These are phyloP conservation scores for Aspergillus chevalieri DNA, from an alignment of 2,329 filamentous ascomycete species.

Conservation along the genomic window DNA sequence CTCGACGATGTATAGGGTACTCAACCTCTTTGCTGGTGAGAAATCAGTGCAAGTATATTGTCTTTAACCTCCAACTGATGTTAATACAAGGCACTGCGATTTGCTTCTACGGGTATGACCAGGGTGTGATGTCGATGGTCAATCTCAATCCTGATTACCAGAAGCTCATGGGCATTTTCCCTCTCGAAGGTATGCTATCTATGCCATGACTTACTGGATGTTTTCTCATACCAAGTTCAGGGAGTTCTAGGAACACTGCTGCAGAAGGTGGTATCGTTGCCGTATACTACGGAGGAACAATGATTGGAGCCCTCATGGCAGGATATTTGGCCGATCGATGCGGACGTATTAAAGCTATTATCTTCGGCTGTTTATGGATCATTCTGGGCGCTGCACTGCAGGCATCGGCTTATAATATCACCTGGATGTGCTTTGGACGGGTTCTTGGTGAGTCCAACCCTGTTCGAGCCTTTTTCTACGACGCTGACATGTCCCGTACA, in stretches of 20 bases:
- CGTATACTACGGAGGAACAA: slow-evolving; percentile 51
- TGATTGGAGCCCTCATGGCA: slow-evolving; percentile 54
- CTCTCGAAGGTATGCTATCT: background rate
- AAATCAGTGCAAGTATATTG: background rate
- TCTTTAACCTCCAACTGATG: background rate
- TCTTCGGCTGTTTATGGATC: slow-evolving; percentile 49
- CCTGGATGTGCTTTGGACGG: slow-evolving; percentile 60
- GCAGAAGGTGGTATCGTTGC: slow-evolving; percentile 56
- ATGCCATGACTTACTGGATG: slow-evolving; percentile 27
- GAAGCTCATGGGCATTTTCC: slow-evolving; percentile 50
- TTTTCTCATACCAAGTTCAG: slow-evolving; percentile 39
- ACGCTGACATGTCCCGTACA: background rate
- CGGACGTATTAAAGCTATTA: slow-evolving; percentile 57
- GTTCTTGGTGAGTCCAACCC: slow-evolving; percentile 42
- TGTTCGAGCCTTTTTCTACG: background rate
- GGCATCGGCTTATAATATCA: slow-evolving; percentile 54
- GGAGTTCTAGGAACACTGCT: slow-evolving; percentile 43
- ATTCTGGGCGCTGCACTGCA: slow-evolving; percentile 56
- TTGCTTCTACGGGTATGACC: slow-evolving; percentile 57
- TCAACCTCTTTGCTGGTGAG: background rate
- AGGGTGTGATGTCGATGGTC: slow-evolving; percentile 52
- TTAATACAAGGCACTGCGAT: slow-evolving; percentile 29
- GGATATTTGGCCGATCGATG: slow-evolving; percentile 56
- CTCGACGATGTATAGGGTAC: background rate
- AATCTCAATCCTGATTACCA: slow-evolving; percentile 58